Conservation (phyloP, 1,139 yeast genomes). For the Yamadazyma oceani region DNA sequence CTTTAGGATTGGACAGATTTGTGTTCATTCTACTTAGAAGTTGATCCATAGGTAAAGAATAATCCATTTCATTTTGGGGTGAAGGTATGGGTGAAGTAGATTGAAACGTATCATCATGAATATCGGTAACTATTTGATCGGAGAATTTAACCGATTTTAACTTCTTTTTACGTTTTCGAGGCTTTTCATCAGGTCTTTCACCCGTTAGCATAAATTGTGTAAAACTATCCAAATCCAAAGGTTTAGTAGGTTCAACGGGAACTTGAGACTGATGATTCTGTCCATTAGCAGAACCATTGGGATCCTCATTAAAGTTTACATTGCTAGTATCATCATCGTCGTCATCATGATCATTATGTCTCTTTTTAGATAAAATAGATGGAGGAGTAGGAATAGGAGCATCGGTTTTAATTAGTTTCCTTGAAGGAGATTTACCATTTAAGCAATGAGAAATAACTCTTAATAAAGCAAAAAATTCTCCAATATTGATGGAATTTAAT, state of each 20-base stretch:
- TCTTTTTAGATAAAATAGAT: slow-evolving; percentile 59
- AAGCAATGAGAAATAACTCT: slow-evolving; percentile 62
- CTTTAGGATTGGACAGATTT: slow-evolving; percentile 6
- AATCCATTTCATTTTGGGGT: slow-evolving; percentile 44
- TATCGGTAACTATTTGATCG: slow-evolving; percentile 55
- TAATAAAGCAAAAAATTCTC: slow-evolving; percentile 73
- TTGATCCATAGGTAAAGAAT: slow-evolving; percentile 74
- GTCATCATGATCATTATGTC: slow-evolving; percentile 44
- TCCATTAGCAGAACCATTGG: slow-evolving; percentile 16
- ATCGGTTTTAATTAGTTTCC: slow-evolving; percentile 48
- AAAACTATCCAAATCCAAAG: slow-evolving; percentile 66
- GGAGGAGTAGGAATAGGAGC: slow-evolving; percentile 70
- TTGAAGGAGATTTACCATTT: slow-evolving; percentile 46
- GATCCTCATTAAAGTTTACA: slow-evolving; percentile 13
- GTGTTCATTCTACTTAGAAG: slow-evolving; percentile 44
- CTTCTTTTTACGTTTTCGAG: slow-evolving; percentile 34
- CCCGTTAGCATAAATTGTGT: slow-evolving; percentile 76
- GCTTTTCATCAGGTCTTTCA: slow-evolving; percentile 52
- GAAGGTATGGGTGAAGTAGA: slow-evolving; percentile 21
- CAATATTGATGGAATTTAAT: slow-evolving; percentile 57
- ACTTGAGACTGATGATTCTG: no score
- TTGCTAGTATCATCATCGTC: slow-evolving; percentile 22
- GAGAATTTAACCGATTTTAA: slow-evolving; percentile 69
- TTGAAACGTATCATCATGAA: slow-evolving; percentile 26
- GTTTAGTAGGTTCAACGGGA: slow-evolving; percentile 17